phyloP scores from a whole-genome alignment of 2,329 filamentous ascomycete species.

The Coniochaeta hoffmannii region DNA sequence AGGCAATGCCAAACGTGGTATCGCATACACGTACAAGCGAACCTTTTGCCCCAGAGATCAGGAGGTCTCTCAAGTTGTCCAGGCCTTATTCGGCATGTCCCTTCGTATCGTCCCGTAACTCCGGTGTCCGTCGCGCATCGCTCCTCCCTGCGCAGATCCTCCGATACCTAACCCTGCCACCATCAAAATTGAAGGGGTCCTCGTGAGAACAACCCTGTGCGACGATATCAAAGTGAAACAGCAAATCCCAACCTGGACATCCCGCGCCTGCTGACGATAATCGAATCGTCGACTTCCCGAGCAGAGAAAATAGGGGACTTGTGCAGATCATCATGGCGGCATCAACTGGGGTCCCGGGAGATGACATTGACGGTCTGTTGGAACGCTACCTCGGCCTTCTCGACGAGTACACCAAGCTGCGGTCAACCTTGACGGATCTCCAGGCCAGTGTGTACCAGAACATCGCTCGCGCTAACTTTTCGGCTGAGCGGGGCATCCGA shows the following conservation, averaged over 20 bases:
- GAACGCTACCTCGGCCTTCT: conserved; percentile 59
- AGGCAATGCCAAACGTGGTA: no score
- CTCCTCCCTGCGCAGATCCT: background rate
- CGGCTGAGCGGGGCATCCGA: conserved; percentile 51
- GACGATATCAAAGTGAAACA: background rate
- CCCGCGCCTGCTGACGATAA: background rate
- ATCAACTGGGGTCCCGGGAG: background rate
- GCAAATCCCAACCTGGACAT: background rate
- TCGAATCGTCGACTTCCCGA: background rate
- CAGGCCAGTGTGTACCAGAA: conserved; percentile 50
- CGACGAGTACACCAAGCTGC: conserved; percentile 58
- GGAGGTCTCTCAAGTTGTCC: no score
- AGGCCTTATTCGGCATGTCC: background rate
- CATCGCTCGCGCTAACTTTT: conserved; percentile 70
- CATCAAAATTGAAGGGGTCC: conserved; percentile 5
- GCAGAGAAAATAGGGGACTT: background rate
- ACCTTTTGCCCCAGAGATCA: no score
- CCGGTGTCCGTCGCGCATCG: background rate
- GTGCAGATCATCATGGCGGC: background rate
- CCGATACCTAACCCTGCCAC: background rate
- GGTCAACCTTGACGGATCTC: conserved; percentile 41
- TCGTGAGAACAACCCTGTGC: background rate
- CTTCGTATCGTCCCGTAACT: background rate
- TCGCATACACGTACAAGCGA: no score
- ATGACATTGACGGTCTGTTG: conserved; percentile 53